Conservation (phyloP, 371 early-diverging fungal species). For the Mortierella sp. region DNA sequence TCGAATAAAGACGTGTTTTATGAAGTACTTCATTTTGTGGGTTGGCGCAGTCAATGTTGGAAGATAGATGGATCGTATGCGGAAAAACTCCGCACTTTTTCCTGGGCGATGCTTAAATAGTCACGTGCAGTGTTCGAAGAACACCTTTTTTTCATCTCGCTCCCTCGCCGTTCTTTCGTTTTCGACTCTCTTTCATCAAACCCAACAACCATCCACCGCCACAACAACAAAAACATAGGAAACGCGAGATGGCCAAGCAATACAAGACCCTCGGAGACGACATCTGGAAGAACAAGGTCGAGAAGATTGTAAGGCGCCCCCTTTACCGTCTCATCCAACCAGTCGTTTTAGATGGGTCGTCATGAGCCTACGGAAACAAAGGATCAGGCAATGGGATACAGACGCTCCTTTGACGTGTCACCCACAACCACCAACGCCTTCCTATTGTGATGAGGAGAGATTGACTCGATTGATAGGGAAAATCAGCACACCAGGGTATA, state of each 20-base stretch:
- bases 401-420: neutral
- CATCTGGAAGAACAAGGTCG: conserved; percentile 93
- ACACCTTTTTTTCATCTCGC: neutral
- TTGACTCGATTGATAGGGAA: neutral
- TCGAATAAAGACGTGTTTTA: too few relatives aligned
- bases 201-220: conserved; percentile 8
- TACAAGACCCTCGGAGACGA: conserved; percentile 91
- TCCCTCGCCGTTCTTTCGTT: neutral
- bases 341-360: neutral
- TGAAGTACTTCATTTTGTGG: too few relatives aligned
- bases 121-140: neutral
- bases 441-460: neutral
- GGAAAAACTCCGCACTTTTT: neutral
- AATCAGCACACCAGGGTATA: too few relatives aligned
- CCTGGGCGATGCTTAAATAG: neutral
- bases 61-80: too few relatives aligned
- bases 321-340: neutral
- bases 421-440: neutral
- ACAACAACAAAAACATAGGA: conserved; percentile 2
- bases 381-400: neutral
- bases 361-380: neutral
- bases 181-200: neutral
- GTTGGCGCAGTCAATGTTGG: too few relatives aligned
- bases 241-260: conserved; percentile 67
- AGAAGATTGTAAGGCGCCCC: conserved; percentile 90